Conservation (phyloP, 208 protist genomes). For the Trypanosoma vivax region DNA sequence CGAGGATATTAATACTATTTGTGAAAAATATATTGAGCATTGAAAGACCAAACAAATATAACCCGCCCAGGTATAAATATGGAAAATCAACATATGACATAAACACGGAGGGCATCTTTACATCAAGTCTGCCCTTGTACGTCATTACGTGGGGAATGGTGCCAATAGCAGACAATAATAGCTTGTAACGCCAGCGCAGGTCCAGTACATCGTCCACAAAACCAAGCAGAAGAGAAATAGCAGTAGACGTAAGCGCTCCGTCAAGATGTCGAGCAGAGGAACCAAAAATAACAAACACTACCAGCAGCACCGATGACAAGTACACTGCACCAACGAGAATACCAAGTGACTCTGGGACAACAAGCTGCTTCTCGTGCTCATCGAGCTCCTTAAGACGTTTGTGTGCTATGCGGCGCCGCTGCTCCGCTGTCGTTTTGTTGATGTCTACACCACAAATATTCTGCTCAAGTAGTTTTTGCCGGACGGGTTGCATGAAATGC, state of each 20-base stretch:
- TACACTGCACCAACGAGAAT: constrained; percentile 75
- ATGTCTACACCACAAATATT: constrained; percentile 94
- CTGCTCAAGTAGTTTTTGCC: constrained; percentile 60
- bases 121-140: constrained; percentile 87
- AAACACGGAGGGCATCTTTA: constrained; percentile 82
- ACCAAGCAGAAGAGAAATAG: constrained; percentile 97
- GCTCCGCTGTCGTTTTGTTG: constrained; percentile 88
- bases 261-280: constrained; percentile 37
- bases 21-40: constrained; percentile 98
- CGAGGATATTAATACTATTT: constrained; percentile 99
- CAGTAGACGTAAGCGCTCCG: constrained; percentile 93
- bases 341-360: constrained; percentile 70
- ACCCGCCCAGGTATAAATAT: constrained; percentile 74
- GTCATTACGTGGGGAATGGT: constrained; percentile 90
- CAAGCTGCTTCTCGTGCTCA: constrained; percentile 22
- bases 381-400: constrained; percentile 21
- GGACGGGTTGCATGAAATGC: constrained; percentile 56
- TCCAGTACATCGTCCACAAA: constrained; percentile 99
- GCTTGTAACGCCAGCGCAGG: constrained; percentile 96
- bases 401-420: constrained; percentile 38
- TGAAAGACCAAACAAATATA: constrained; percentile 96
- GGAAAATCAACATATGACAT: constrained; percentile 16
- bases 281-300: constrained; percentile 28
- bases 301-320: constrained; percentile 54
- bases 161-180: constrained; percentile 95